A percentile compares a stretch with the other conserved stretches of the same genome.
Conservation (phyloP, 768 basidiomycete genomes). For the Suillus bovinus region DNA sequence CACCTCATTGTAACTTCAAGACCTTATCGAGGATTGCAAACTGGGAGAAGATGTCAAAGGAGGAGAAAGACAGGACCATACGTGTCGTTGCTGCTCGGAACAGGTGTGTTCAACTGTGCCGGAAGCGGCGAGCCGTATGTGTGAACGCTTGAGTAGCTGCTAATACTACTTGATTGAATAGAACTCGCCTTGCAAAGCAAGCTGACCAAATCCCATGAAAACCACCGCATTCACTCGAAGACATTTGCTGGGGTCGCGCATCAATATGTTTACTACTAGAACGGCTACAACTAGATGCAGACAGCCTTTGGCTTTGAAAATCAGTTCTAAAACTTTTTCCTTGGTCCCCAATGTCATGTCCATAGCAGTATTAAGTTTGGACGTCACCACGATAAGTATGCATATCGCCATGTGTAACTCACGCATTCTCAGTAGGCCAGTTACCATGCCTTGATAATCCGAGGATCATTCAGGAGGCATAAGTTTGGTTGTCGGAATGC, state of each 20-base stretch:
- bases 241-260: neutral
- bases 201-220: neutral
- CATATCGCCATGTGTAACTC: neutral
- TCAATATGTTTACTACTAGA: neutral
- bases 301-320: neutral
- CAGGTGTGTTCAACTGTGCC: constrained; percentile 35
- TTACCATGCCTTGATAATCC: neutral
- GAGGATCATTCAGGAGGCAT: neutral
- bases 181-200: neutral
- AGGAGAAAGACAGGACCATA: constrained; percentile 57
- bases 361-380: too few species aligned
- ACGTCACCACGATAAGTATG: neutral
- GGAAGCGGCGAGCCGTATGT: neutral
- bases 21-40: constrained; percentile 67
- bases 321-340: neutral
- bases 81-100: constrained; percentile 56
- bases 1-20: constrained; percentile 29
- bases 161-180: neutral
- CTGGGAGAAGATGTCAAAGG: constrained; percentile 57
- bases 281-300: neutral
- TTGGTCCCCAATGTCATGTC: neutral
- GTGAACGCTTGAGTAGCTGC: neutral
- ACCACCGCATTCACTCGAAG: neutral
- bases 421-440: neutral
- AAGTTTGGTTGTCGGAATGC: neutral